Conservation (phyloP, 768 basidiomycete genomes). For the Leccinum imitatum region DNA sequence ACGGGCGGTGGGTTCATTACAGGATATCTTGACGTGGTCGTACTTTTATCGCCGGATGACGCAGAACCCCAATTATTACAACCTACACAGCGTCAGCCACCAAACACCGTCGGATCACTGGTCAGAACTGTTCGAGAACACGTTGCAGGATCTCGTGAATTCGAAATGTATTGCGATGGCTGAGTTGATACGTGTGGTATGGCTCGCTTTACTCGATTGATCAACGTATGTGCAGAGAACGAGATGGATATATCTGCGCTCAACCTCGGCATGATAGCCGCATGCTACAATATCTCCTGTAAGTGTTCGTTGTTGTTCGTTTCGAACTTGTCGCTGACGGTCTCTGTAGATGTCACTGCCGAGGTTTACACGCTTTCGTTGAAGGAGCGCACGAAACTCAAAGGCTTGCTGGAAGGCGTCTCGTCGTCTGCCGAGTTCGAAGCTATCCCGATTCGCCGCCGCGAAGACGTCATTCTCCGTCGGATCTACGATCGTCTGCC, state of each 20-base stretch:
- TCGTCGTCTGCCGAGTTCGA: constrained; percentile 98
- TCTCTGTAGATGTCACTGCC: constrained; percentile 78
- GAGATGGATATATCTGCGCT: constrained; percentile 91
- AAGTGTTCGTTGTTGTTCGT: constrained; percentile 27
- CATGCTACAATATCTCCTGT: constrained; percentile 94
- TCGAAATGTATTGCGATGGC: constrained; percentile 95
- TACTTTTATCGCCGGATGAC: constrained; percentile 98
- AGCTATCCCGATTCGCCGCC: constrained; percentile 88
- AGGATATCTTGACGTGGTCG: constrained; percentile 98
- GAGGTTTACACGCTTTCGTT: constrained; percentile 96
- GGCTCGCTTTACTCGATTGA: not conserved
- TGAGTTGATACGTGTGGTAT: constrained; percentile 30
- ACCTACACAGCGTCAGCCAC: constrained; percentile 92
- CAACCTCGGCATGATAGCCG: constrained; percentile 98
- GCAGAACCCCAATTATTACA: constrained; percentile 96
- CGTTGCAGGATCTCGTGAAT: constrained; percentile 84
- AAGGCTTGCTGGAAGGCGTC: constrained; percentile 94
- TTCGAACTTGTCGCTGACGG: not conserved
- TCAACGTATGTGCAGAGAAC: constrained; percentile 50
- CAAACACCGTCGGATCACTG: constrained; percentile 94
- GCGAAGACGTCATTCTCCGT: constrained; percentile 82
- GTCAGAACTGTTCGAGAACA: constrained; percentile 94
- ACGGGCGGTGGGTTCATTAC: not conserved
- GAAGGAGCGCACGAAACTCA: constrained; percentile 95
- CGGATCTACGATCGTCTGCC: constrained; percentile 96